Evolutionary conservation across 768 basidiomycete species (phyloP), one percentile per base, ranked within the genome.

Genomic region (Podaxis sp.): DNA sequence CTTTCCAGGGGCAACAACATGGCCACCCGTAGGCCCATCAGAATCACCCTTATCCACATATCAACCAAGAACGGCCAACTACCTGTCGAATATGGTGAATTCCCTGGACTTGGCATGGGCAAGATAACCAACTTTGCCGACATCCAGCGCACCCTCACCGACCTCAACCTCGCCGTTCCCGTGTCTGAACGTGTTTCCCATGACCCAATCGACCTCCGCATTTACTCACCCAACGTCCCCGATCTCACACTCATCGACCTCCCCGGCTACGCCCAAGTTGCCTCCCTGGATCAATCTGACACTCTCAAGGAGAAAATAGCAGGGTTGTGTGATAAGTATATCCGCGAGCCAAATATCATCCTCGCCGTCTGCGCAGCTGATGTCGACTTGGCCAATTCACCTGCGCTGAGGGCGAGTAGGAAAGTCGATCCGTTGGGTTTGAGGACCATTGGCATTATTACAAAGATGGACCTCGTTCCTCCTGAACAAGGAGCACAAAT

Each of bases 381-480:
- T 73, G 97, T 99, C 59, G 97, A 99, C 77, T 83, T 99, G 12
- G 97, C 97, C 64, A 99, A 99, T 74, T 97, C 95, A 0, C 96
- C 97, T 6, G 97, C 97, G 0, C 78, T 99, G 55, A 83, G 95
- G 56, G 95, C 96, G 0, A 96, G 94, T 73, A 83, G 96, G 44
- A 90, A 91, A 66, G 93, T 99, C 3, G 97, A 99, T 71, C 96
- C 96, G 3, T 79, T 99, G 15, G 97, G 97, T 17, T 78, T 96
- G 60, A 87, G 97, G 26, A 99, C 97, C 1, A 95, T 99, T 67
- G 97, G 97, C 30, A 97, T 99, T 13, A 83, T 99, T 49, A 99
- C 97, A 22, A 99, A 99, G 82, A 98, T 99, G 97, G 97, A 99
- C 73, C 81, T 99, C 36, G 95, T 99, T n/a, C 81, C 88, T 44